These are phyloP conservation scores for Delphinella strobiligena DNA, from an alignment of 2,329 filamentous ascomycete genomes.

Conservation along the genomic window DNA sequence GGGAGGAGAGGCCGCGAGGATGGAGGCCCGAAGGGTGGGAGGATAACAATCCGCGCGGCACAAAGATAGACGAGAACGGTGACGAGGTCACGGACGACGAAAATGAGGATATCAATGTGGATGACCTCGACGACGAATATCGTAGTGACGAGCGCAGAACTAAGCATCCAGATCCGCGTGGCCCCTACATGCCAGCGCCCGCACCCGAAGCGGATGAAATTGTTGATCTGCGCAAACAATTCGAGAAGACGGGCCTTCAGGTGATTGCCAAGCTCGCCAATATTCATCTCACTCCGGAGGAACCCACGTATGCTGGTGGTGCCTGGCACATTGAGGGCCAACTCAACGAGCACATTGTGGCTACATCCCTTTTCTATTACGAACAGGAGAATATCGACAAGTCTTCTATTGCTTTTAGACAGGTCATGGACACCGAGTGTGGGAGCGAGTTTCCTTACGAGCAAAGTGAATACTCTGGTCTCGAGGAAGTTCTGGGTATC, in stretches of 20 bases:
- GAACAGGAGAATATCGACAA: constrained; percentile 47
- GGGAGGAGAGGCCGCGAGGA: constrained; percentile 2
- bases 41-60: neutral
- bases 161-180: neutral
- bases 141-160: neutral
- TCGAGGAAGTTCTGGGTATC: neutral
- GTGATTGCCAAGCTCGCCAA: constrained; percentile 52
- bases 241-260: constrained; percentile 38
- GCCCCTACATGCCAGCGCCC: neutral
- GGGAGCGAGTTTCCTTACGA: constrained; percentile 15
- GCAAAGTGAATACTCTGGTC: neutral
- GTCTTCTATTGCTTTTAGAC: constrained; percentile 38
- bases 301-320: constrained; percentile 42
- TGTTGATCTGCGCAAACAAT: constrained; percentile 19
- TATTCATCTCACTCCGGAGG: constrained; percentile 47
- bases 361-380: constrained; percentile 51
- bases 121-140: neutral
- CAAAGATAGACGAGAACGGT: no score
- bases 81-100: no score
- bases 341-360: constrained; percentile 52
- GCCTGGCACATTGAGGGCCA: constrained; percentile 40
- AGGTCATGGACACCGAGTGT: constrained; percentile 7
- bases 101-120: neutral
- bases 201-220: constrained; percentile 14
- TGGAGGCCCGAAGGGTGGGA: constrained; percentile 6